phyloP scores from a whole-genome alignment of 2,329 filamentous ascomycete species.

The Trichoderma citrinoviride region DNA sequence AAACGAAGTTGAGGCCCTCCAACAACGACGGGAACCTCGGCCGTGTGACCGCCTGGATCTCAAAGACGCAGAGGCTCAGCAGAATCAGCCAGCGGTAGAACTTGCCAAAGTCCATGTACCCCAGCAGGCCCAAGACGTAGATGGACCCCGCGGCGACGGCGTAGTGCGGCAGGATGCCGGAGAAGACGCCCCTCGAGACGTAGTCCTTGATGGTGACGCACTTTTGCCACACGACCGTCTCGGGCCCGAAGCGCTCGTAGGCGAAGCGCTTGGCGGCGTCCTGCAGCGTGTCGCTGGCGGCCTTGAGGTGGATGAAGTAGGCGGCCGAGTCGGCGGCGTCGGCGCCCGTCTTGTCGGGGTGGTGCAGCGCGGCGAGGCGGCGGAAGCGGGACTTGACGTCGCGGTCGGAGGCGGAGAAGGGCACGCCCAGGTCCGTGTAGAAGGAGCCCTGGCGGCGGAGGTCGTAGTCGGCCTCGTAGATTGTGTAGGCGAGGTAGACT shows the following conservation, averaged over 20 bases:
- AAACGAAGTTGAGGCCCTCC: constrained; percentile 45
- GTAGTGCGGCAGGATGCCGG: constrained; percentile 61
- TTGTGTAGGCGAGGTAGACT: constrained; percentile 83
- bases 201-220: constrained; percentile 71
- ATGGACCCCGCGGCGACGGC: constrained; percentile 54
- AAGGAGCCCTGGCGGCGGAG: constrained; percentile 70
- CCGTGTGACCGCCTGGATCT: constrained; percentile 56
- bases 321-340: constrained; percentile 34
- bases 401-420: constrained; percentile 65
- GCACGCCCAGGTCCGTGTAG: constrained; percentile 73
- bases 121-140: constrained; percentile 60
- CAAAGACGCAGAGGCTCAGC: constrained; percentile 52
- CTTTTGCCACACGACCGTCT: constrained; percentile 62
- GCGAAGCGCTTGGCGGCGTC: constrained; percentile 76
- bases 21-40: constrained; percentile 50
- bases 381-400: constrained; percentile 84
- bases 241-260: constrained; percentile 84
- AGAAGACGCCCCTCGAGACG: constrained; percentile 62
- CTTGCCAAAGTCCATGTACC: constrained; percentile 65
- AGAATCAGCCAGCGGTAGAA: constrained; percentile 65
- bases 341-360: constrained; percentile 76
- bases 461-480: constrained; percentile 87
- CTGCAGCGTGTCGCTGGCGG: constrained; percentile 77
- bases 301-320: constrained; percentile 78
- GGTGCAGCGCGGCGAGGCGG: constrained; percentile 65